Evolutionary conservation across 768 basidiomycete species (phyloP).

Genomic region (Tricholomella constricta): DNA sequence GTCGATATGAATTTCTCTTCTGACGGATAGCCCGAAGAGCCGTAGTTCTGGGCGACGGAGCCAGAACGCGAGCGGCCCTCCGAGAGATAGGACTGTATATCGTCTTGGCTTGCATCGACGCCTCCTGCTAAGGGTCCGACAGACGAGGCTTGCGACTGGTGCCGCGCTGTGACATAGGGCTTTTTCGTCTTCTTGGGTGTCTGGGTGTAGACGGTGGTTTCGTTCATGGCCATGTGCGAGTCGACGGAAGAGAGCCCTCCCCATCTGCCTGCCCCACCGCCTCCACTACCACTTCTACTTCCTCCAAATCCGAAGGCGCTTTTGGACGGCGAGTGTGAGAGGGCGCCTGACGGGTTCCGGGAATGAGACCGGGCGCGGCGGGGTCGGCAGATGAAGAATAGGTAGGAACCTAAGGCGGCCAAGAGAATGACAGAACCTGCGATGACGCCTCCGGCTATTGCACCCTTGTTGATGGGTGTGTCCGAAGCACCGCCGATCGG

Average conservation of each 20-base stretch:
- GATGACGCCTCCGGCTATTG: constrained; percentile 55
- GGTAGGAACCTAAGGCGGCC: constrained; percentile 32
- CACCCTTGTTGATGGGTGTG: constrained; percentile 36
- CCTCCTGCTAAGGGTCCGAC: constrained; percentile 2
- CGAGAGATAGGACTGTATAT: constrained; percentile 7
- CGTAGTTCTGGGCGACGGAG: constrained; percentile 2
- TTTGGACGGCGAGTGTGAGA: not conserved
- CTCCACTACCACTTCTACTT: not conserved
- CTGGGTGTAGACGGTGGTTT: not conserved
- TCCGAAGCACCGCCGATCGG: constrained; percentile 26
- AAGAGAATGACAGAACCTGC: constrained; percentile 44
- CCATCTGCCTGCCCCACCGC: constrained; percentile 14
- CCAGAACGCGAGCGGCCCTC: constrained; percentile 7
- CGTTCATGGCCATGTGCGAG: constrained; percentile 8
- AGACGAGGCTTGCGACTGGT: constrained; percentile 5
- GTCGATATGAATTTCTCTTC: constrained; percentile 19
- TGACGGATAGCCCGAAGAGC: constrained; percentile 11
- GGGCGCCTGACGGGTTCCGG: not conserved
- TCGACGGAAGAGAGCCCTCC: constrained; percentile 24
- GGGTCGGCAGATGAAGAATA: constrained; percentile 25
- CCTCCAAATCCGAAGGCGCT: not conserved
- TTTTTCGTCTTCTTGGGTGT: constrained; percentile 7
- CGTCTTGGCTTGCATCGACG: constrained; percentile 7
- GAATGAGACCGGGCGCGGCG: constrained; percentile 2
- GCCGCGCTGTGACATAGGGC: constrained; percentile 1